phyloP scores from a whole-genome alignment of 495 filamentous ascomycete species.

The Cercophora scortea region DNA sequence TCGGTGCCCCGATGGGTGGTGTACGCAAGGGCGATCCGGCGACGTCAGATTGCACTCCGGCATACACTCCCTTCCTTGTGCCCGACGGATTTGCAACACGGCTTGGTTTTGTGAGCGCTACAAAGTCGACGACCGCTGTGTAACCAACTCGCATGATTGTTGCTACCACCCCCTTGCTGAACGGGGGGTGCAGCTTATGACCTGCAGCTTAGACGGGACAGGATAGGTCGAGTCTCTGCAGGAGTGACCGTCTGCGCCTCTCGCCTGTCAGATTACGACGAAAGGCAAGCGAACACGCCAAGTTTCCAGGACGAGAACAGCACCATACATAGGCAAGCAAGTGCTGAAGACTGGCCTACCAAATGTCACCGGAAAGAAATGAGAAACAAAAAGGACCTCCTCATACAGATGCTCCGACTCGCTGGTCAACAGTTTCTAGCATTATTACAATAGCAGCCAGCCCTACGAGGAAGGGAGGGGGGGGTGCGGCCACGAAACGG shows the following conservation, averaged over 20 bases:
- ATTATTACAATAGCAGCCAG: slow-evolving; percentile 2
- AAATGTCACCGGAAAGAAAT: too few relatives aligned
- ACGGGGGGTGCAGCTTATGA: slow-evolving; percentile 2
- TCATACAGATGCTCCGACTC: neutral
- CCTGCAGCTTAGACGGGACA: neutral
- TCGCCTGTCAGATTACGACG: slow-evolving; percentile 12
- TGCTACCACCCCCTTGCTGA: neutral
- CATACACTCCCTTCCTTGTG: neutral
- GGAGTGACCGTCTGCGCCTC: slow-evolving; percentile 10
- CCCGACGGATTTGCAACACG: neutral
- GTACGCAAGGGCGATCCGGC: neutral
- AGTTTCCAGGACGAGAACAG: too few relatives aligned
- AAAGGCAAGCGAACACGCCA: too few relatives aligned
- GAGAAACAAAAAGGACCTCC: too few relatives aligned
- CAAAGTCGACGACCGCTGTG: neutral
- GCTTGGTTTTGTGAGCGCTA: neutral
- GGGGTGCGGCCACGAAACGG: neutral
- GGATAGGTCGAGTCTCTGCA: neutral
- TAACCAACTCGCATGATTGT: neutral
- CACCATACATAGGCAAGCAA: too few relatives aligned
- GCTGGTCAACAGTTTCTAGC: slow-evolving; percentile 1
- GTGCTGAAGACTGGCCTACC: too few relatives aligned
- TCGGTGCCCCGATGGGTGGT: neutral
- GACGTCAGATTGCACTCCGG: neutral
- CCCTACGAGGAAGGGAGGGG: neutral